Conservation (phyloP, 1,284 basidiomycete species). For the Meripilus lineatus region DNA sequence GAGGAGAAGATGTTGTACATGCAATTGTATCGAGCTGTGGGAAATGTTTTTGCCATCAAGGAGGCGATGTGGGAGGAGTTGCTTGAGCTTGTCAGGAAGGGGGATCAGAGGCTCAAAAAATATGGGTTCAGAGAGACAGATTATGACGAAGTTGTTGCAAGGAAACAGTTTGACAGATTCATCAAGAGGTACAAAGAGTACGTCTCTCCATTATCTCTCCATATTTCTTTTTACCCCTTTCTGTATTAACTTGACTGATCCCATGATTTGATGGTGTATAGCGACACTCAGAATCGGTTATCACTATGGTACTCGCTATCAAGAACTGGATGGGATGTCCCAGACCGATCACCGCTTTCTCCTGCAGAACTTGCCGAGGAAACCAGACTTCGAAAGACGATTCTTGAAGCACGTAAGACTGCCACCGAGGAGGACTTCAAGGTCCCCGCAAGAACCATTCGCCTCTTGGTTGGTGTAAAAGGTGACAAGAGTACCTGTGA, state of each 20-base stretch:
- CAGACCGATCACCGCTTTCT: slow-evolving; percentile 51
- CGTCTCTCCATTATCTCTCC: slow-evolving; percentile 18
- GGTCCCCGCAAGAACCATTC: slow-evolving; percentile 50
- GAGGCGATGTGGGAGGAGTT: slow-evolving; percentile 79
- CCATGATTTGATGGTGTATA: slow-evolving; percentile 21
- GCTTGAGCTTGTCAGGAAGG: slow-evolving; percentile 49
- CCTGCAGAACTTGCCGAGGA: slow-evolving; percentile 66
- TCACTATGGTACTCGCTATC: slow-evolving; percentile 63
- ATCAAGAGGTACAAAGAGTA: slow-evolving; percentile 56
- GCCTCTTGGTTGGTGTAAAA: slow-evolving; percentile 63
- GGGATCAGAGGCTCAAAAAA: slow-evolving; percentile 43
- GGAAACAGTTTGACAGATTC: slow-evolving; percentile 57
- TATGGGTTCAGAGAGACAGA: slow-evolving; percentile 66
- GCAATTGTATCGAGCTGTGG: slow-evolving; percentile 62
- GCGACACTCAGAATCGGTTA: slow-evolving; percentile 66
- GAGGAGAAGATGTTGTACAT: slow-evolving; percentile 61
- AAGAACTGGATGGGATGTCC: slow-evolving; percentile 54
- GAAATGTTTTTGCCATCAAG: slow-evolving; percentile 58
- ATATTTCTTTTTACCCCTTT: slow-evolving; percentile 4
- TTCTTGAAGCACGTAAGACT: slow-evolving; percentile 52
- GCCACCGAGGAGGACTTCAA: slow-evolving; percentile 52
- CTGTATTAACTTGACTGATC: slow-evolving; percentile 2
- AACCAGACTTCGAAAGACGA: slow-evolving; percentile 53
- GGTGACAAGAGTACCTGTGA: too few species aligned
- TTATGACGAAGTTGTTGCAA: slow-evolving; percentile 41